Evolutionary conservation across 2,329 filamentous ascomycete species (phyloP), one percentile per base, ranked within the genome.

Genomic region (Fusarium pseudonygamai): DNA sequence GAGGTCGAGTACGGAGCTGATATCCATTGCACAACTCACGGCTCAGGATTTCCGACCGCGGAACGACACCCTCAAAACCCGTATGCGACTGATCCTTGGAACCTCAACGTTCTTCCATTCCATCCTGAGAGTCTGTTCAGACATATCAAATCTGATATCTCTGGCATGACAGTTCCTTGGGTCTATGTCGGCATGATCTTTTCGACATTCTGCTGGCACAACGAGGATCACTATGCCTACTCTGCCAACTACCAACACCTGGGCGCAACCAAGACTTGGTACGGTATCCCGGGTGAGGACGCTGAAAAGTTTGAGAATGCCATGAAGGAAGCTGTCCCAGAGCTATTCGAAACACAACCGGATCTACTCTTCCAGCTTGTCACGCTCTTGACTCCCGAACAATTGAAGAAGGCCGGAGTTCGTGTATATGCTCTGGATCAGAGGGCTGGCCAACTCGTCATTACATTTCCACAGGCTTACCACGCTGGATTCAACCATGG

Each of bases 121-220:
- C 92, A 97, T 74, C 91, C 93, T 2, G 96, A 98, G 59, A 98
- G 95, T 53, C 86, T 99, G 2, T 99, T 99, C 85, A 90, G 96
- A 55, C 94, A 99, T 77, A 98, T 99, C 86, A 98, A 98, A 81
- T 94, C 96, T 0, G 96, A 99, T 79, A 97, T 99, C 60, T 98
- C 96, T 5, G 96, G 96, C 42, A 99, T 99, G 96, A 99, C 96
- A 0, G 96, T 99, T 13, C 96, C 96, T 1, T 99, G 96, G 96
- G 91, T 99, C 7, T 99, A 99, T 79, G 96, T 99, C 8, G 96
- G 96, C 70, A 99, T 99, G 96, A 97, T 97, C 43, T 99, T 99
- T 81, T 99, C 96, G 0, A 98, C 96, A 0, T 99, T 99, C 79
- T 99, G 96, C 82, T 99, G 96, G 96, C 96, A 99, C 81, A 98